Evolutionary conservation across 2,329 filamentous ascomycete genomes (phyloP).

Genomic region (Phoma sp.): DNA sequence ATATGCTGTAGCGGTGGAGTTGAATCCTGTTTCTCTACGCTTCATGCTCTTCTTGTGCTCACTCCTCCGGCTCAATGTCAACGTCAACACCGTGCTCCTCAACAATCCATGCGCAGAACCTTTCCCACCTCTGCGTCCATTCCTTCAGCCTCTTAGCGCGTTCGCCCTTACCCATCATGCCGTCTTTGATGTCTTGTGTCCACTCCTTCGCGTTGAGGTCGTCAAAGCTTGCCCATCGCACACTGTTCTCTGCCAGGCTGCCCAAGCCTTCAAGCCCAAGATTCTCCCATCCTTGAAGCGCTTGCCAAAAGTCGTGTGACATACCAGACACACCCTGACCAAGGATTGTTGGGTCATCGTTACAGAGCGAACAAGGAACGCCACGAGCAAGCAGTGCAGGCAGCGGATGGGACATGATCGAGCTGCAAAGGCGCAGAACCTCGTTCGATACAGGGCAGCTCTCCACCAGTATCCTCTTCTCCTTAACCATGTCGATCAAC

Average conservation of each 20-base stretch:
- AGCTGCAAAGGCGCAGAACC: slow-evolving; percentile 78
- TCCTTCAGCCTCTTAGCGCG: slow-evolving; percentile 76
- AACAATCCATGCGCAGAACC: slow-evolving; percentile 90
- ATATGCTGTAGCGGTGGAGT: slow-evolving; percentile 1
- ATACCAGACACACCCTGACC: slow-evolving; percentile 82
- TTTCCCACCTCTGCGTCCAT: slow-evolving; percentile 84
- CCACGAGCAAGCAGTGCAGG: slow-evolving; percentile 85
- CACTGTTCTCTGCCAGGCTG: slow-evolving; percentile 88
- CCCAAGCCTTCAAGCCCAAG: slow-evolving; percentile 86
- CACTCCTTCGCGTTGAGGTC: slow-evolving; percentile 76
- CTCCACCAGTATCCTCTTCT: slow-evolving; percentile 86
- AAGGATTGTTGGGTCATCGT: slow-evolving; percentile 89
- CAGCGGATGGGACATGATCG: slow-evolving; percentile 78
- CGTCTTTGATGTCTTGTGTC: slow-evolving; percentile 74
- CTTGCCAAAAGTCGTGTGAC: slow-evolving; percentile 95
- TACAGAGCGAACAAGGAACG: slow-evolving; percentile 82
- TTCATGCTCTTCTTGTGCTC: background rate
- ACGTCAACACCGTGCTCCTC: slow-evolving; percentile 69
- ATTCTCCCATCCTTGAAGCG: slow-evolving; percentile 89
- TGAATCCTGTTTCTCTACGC: slow-evolving; percentile 10
- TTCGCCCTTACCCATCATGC: slow-evolving; percentile 71
- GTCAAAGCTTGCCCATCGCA: slow-evolving; percentile 88
- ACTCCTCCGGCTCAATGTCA: slow-evolving; percentile 54
- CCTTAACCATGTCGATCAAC: slow-evolving; percentile 85
- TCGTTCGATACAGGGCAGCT: slow-evolving; percentile 92